Evolutionary conservation across 1,139 yeast genomes (phyloP).

Genomic region (Geotrichum phurueaensis): DNA sequence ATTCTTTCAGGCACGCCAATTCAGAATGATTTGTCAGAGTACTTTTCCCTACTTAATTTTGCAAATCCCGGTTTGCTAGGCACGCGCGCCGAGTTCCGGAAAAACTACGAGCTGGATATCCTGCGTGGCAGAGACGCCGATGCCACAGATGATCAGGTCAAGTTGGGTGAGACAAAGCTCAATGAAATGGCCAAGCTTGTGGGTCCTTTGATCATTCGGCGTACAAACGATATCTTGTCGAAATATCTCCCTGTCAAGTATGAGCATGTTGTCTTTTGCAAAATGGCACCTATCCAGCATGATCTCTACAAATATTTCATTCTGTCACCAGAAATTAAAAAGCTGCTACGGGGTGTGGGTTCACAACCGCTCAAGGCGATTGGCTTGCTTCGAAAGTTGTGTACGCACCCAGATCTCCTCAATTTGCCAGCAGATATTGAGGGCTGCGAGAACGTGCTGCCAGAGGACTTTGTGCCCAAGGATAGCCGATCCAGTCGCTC

Average conservation of each 20-base stretch:
- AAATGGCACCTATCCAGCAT: conserved; percentile 71
- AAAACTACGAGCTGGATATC: conserved; percentile 75
- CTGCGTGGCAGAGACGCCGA: conserved; percentile 84
- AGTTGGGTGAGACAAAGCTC: conserved; percentile 65
- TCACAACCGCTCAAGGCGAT: conserved; percentile 89
- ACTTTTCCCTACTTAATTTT: conserved; percentile 82
- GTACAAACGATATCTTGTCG: conserved; percentile 91
- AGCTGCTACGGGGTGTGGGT: conserved; percentile 61
- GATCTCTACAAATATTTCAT: conserved; percentile 67
- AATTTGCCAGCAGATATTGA: conserved; percentile 70
- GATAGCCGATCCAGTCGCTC: conserved; percentile 46
- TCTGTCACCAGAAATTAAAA: conserved; percentile 72
- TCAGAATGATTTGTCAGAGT: conserved; percentile 92
- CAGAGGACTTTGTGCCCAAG: conserved; percentile 60
- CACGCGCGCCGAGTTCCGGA: conserved; percentile 72
- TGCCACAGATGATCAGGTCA: conserved; percentile 75
- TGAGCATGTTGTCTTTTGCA: conserved; percentile 91
- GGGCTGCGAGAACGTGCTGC: conserved; percentile 60
- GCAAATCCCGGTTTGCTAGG: conserved; percentile 95
- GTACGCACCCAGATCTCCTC: conserved; percentile 87
- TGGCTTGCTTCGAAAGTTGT: conserved; percentile 77
- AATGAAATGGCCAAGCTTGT: conserved; percentile 69
- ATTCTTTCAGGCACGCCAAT: conserved; percentile 96
- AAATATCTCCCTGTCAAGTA: conserved; percentile 92
- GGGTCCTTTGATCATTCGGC: conserved; percentile 82